Conservation (phyloP, 2,329 filamentous ascomycete species). For the Aspergillus floridensis region DNA sequence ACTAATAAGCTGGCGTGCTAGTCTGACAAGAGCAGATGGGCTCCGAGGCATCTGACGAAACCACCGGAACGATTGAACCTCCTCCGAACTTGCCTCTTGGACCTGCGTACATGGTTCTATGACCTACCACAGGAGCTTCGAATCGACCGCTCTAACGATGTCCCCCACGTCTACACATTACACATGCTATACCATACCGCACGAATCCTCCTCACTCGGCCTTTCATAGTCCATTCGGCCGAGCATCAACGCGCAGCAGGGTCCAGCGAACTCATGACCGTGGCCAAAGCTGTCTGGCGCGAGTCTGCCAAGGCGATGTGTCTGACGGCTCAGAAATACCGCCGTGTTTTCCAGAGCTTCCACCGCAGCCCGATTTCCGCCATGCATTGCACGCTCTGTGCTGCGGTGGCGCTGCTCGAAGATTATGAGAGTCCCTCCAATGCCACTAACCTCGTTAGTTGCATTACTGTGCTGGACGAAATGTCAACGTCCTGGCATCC, state of each 20-base stretch:
- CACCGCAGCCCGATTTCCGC: constrained; percentile 34
- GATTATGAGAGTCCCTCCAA: neutral
- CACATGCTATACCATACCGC: constrained; percentile 38
- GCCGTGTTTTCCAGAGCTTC: constrained; percentile 34
- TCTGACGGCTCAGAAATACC: constrained; percentile 30
- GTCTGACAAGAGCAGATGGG: neutral
- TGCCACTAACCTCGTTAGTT: neutral
- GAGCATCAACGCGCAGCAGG: neutral
- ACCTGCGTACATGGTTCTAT: constrained; percentile 37
- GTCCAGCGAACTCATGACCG: neutral
- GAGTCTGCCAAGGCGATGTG: constrained; percentile 26
- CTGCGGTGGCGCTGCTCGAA: constrained; percentile 21
- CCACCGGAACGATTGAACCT: constrained; percentile 13
- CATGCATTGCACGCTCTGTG: constrained; percentile 35
- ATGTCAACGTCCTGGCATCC: constrained; percentile 7
- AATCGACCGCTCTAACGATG: constrained; percentile 24
- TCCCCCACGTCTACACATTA: constrained; percentile 33
- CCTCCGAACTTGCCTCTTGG: constrained; percentile 30
- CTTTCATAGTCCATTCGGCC: constrained; percentile 18
- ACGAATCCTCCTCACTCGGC: constrained; percentile 32
- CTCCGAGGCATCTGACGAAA: neutral
- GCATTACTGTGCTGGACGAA: constrained; percentile 8
- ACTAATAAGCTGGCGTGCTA: too few species aligned
- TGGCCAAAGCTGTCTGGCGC: constrained; percentile 15
- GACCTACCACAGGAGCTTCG: constrained; percentile 32